Base-by-base conservation (phyloP, 768 basidiomycete species). In the Suillus sp. region DNA sequence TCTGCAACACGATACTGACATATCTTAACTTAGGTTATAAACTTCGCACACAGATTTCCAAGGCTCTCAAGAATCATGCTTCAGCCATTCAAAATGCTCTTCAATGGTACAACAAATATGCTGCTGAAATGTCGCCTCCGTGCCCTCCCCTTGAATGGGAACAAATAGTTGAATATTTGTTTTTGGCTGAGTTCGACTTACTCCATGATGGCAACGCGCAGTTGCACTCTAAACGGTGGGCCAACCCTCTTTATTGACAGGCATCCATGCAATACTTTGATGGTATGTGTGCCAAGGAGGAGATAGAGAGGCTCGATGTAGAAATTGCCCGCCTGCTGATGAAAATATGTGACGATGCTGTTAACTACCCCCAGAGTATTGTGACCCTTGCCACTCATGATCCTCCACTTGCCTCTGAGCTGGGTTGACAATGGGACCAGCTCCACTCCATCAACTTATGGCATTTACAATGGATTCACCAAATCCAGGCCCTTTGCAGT, bases 321-420 rank as follows among this genome's bases (percentile, higher is more conserved):
- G 72, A 75, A 57, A 66, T 73, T 9, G 64, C 50, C 10, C 61
- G 67, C 0, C 53, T 75, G 9, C 11, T 62, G 14, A 72, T 67
- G 0, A 69, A 69, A 47, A 68, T 72, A 16, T 16, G 51, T n/a
- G 69, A 71, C 25, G 56, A 64, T 13, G 62, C 38, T 50, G 50
- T 37, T 45, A 65, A 16, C 59, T 59, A 27, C 30, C 48, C 37
- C n/a, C 30, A 16, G 16, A 45, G 9, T 51, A 65, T 47, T 35
- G 5, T 5, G 32, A 67, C 22, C 9, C 64, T 25, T 37, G 4
- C 16, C 18, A 3, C 18, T 43, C 45, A n/a, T 30, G 40, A 69
- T 30, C 35, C 53, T 1, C 57, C 51, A n/a, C 65, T 69, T 20
- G 64, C 65, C 22, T 51, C 64, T 38, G 65, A 68, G 37, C 60